These are phyloP conservation scores for Xylariaceae sp. DNA, from an alignment of 2,329 filamentous ascomycete genomes.

Conservation along the genomic window DNA sequence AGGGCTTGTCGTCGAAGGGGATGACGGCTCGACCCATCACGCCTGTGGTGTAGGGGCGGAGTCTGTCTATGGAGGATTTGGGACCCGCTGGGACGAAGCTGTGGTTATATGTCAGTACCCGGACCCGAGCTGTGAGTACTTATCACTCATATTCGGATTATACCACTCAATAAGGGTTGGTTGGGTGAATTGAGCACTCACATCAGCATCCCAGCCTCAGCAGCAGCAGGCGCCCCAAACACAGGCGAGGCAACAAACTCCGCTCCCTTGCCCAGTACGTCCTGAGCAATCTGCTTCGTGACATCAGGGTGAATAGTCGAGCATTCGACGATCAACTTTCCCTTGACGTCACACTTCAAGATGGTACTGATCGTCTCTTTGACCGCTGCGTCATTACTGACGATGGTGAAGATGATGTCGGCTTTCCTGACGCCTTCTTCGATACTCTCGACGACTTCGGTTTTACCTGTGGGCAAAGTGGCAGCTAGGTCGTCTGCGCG, in stretches of 20 bases:
- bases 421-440: slow-evolving; percentile 60
- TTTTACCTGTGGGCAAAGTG: slow-evolving; percentile 55
- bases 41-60: slow-evolving; percentile 59
- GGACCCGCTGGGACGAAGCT: slow-evolving; percentile 59
- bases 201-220: slow-evolving; percentile 58
- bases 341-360: slow-evolving; percentile 50
- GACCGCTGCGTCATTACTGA: slow-evolving; percentile 72
- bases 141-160: neutral
- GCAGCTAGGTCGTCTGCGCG: slow-evolving; percentile 59
- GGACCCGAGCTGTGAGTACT: too few species aligned
- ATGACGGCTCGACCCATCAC: slow-evolving; percentile 61
- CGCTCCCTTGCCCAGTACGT: slow-evolving; percentile 53
- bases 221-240: slow-evolving; percentile 57
- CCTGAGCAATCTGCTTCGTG: slow-evolving; percentile 58
- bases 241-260: slow-evolving; percentile 70
- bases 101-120: neutral
- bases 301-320: slow-evolving; percentile 84
- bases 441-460: slow-evolving; percentile 58
- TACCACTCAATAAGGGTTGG: neutral
- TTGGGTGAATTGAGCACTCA: slow-evolving; percentile 16
- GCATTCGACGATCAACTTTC: slow-evolving; percentile 80
- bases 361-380: slow-evolving; percentile 54
- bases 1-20: slow-evolving; percentile 30
- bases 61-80: slow-evolving; percentile 48
- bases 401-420: slow-evolving; percentile 76